Evolutionary conservation across 179 eudicot species (phyloP), one percentile per base, ranked within the genome.

Genomic region (Silene vulgaris): DNA sequence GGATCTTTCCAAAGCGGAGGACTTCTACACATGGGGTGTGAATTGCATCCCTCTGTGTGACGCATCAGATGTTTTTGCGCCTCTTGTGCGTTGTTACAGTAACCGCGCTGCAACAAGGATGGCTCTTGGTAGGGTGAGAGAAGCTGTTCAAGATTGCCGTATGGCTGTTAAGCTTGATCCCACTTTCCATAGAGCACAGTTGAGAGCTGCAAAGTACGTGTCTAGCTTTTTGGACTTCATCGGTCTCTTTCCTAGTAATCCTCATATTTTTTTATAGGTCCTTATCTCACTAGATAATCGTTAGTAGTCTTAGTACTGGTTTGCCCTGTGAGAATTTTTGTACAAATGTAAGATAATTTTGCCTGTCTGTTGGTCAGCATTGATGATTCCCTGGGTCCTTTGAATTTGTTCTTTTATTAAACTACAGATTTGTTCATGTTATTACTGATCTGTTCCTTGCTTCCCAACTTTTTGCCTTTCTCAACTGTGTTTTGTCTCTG

Each of bases 21-120:
- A 85, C 45, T 87, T 80, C 72, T 95, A 95, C 82, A 80, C 99
- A 65, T 82, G 82, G 86, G 97, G 99, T 72, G 87, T 95, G 68
- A 82, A 85, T 79, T 79, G 87, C 76, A 75, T 88, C 50, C 80
- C 86, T 69, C 78, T 73, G 23, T 72, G 62, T 1, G 76, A 77
- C 71, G 68, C 78, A 66, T 69, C 85, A 65, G 85, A 70, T 76
- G 83, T 84, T 72, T 60, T 76, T 65, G 81, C 82, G 77, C 90
- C 97, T 77, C 89, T 92, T 79, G 87, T 92, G 76, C 86, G 92
- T 52, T 95, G 99, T 82, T 95, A 95, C 82, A 92, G 96, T 86
- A 95, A 95, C 76, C 99, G 99, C 66, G 97, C 97, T 77, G 99
- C 97, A 64, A 86, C 96, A 50, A 86, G 91, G 66, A 89, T 93